Percentiles rank a stretch among this genome's conserved stretches.
Conservation (phyloP, 208 protist species). For the Trypanosoma mega region DNA sequence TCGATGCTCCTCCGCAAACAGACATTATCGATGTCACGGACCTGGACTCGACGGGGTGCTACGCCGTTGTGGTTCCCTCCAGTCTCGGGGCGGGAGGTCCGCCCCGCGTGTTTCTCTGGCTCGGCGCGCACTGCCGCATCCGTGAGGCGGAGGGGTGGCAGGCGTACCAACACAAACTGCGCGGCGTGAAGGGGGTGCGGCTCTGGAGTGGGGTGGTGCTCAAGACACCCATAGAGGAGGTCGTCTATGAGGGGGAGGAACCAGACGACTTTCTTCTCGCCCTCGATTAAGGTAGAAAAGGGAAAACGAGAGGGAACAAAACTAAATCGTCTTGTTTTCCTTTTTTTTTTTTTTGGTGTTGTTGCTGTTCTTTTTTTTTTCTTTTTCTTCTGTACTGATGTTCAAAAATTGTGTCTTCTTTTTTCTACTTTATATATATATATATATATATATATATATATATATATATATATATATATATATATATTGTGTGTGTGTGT, state of each 20-base stretch:
- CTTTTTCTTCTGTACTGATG: too few relatives aligned
- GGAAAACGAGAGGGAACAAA: neutral
- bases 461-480: too few relatives aligned
- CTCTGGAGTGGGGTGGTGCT: constrained; percentile 20
- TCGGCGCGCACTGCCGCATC: constrained; percentile 35
- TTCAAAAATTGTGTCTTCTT: too few relatives aligned
- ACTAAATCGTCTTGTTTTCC: neutral
- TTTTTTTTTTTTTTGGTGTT: constrained; percentile 33
- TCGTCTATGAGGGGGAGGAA: constrained; percentile 64
- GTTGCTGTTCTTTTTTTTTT: too few relatives aligned
- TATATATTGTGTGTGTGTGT: too few relatives aligned
- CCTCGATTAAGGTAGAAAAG: constrained; percentile 24
- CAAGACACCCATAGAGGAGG: constrained; percentile 29
- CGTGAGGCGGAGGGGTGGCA: constrained; percentile 25
- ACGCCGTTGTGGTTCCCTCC: constrained; percentile 48
- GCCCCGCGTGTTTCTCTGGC: constrained; percentile 52
- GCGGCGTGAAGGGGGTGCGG: constrained; percentile 21
- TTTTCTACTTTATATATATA: too few relatives aligned
- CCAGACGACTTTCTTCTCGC: constrained; percentile 67
- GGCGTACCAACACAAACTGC: constrained; percentile 19
- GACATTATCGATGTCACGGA: constrained; percentile 50
- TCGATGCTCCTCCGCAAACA: constrained; percentile 26
- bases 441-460: too few relatives aligned
- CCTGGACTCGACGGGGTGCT: constrained; percentile 47
- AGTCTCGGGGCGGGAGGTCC: neutral